phyloP scores from a whole-genome alignment of 1,139 yeast species.

The Candida albicans region DNA sequence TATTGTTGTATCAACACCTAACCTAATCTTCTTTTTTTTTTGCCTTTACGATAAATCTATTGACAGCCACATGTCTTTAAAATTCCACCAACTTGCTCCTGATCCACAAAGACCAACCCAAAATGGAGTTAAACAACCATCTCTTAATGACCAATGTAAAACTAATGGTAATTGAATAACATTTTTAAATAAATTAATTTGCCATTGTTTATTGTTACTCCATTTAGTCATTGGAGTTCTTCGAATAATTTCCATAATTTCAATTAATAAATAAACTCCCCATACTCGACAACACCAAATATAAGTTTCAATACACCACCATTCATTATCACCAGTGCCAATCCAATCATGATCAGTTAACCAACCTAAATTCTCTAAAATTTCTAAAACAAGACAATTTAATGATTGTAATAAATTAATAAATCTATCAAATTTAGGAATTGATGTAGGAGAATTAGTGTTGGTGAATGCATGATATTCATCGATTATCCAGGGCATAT shows the following conservation, averaged over 20 bases:
- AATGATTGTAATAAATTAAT: conserved; percentile 42
- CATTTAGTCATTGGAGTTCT: conserved; percentile 40
- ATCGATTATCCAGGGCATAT: conserved; percentile 51
- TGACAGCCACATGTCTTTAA: conserved; percentile 40
- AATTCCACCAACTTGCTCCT: conserved; percentile 50
- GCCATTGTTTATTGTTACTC: conserved; percentile 34
- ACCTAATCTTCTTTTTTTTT: not conserved
- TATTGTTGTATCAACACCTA: too few relatives aligned
- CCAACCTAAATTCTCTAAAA: conserved; percentile 60
- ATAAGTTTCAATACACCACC: conserved; percentile 47
- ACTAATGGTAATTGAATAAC: conserved; percentile 55
- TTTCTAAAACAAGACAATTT: conserved; percentile 47
- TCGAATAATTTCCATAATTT: conserved; percentile 45
- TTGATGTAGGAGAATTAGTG: conserved; percentile 21
- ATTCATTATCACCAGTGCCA: conserved; percentile 41
- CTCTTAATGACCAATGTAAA: conserved; percentile 56
- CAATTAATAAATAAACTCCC: conserved; percentile 53
- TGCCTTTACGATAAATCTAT: conserved; percentile 25
- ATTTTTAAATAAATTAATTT: conserved; percentile 37
- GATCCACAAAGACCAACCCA: conserved; percentile 53
- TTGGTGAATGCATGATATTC: conserved; percentile 33
- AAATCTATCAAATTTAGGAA: conserved; percentile 33
- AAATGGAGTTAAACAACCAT: conserved; percentile 53
- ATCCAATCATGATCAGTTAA: conserved; percentile 57
- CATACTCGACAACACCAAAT: conserved; percentile 56